A percentile compares a stretch with the other conserved stretches of the same genome.
Conservation (phyloP, 306 rosid genomes). For the Macrotyloma uniflorum region DNA sequence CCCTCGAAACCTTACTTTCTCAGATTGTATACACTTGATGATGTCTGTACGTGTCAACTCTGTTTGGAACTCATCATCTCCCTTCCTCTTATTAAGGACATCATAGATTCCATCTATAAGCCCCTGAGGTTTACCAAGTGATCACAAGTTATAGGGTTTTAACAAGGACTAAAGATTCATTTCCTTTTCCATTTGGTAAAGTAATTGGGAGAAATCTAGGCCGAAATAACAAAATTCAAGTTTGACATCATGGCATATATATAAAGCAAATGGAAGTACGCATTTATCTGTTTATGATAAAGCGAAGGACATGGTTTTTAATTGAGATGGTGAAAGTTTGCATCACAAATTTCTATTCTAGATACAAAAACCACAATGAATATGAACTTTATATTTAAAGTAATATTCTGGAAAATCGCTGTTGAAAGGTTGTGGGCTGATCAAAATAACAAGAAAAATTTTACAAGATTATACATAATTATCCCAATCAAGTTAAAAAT, state of each 20-base stretch:
- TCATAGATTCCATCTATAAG: conserved; percentile 71
- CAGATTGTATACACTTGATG: conserved; percentile 91
- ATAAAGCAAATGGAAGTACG: conserved; percentile 3
- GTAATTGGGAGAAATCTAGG: conserved; percentile 16
- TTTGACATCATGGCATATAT: background rate
- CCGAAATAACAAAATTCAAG: background rate
- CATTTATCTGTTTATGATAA: conserved; percentile 13
- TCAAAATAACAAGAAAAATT: background rate
- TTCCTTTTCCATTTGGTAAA: conserved; percentile 26
- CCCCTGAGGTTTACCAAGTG: conserved; percentile 59
- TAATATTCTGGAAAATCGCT: background rate
- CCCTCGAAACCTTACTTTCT: conserved; percentile 86
- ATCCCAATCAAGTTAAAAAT: background rate
- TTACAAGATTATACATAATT: background rate
- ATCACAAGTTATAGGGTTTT: conserved; percentile 19
- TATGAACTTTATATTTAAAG: background rate
- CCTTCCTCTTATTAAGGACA: conserved; percentile 58
- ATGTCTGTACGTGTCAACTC: conserved; percentile 88
- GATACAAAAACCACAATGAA: conserved; percentile 3
- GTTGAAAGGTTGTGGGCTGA: background rate
- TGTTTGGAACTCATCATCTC: conserved; percentile 63
- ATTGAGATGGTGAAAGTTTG: background rate
- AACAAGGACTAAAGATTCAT: conserved; percentile 19
- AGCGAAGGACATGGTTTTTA: background rate
- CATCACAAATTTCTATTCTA: conserved; percentile 1